These are phyloP conservation scores for Globisporangium mamillatum DNA, from an alignment of 352 stramenopile genomes.

Conservation along the genomic window DNA sequence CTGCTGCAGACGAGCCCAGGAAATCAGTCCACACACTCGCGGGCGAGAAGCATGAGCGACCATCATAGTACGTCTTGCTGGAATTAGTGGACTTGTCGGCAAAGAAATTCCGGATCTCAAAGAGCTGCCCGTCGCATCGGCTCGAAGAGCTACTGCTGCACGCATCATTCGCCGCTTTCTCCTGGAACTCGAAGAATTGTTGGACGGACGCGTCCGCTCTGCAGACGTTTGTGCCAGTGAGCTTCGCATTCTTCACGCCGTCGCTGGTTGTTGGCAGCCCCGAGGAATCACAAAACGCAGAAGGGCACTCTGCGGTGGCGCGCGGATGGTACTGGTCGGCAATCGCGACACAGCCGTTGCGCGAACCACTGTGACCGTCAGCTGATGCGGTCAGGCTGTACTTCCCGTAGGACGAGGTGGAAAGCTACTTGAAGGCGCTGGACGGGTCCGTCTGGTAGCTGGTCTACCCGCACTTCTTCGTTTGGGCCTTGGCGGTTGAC, in stretches of 20 bases:
- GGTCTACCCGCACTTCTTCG: conserved; percentile 2
- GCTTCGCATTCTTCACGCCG: conserved; percentile 13
- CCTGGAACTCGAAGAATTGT: conserved; percentile 40
- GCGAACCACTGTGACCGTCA: conserved; percentile 26
- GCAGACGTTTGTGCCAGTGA: conserved; percentile 27
- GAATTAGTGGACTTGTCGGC: background rate
- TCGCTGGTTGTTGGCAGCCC: background rate
- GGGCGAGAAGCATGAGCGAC: conserved; percentile 13
- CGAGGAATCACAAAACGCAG: conserved; percentile 22
- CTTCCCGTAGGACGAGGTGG: conserved; percentile 35
- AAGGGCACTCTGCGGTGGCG: conserved; percentile 35
- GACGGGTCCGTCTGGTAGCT: conserved; percentile 4
- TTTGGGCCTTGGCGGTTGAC: background rate
- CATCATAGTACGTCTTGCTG: background rate
- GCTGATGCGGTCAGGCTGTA: conserved; percentile 44
- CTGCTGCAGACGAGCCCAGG: background rate
- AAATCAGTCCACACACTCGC: conserved; percentile 14
- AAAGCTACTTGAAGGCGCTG: background rate
- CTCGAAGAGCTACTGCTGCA: conserved; percentile 24
- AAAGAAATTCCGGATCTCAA: conserved; percentile 20
- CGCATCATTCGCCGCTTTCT: conserved; percentile 47
- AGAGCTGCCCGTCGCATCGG: conserved; percentile 22
- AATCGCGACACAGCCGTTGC: conserved; percentile 44
- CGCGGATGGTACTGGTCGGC: conserved; percentile 46
- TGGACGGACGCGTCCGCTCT: conserved; percentile 23